Evolutionary conservation across 768 basidiomycete species (phyloP), one percentile per base, ranked within the genome.

Genomic region (Trametopsis cervina): DNA sequence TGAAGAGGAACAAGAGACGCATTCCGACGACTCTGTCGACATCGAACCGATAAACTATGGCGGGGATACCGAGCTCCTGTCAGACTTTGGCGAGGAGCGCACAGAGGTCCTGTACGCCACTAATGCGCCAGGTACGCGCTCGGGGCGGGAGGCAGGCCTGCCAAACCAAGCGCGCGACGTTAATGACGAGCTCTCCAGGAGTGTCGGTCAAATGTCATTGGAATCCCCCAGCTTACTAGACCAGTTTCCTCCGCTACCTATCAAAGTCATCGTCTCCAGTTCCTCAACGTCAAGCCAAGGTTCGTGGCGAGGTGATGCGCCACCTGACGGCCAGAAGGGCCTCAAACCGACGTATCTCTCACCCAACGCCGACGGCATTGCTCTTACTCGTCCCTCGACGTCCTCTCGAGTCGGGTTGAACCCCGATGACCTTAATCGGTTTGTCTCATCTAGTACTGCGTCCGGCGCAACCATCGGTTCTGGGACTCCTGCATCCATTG

Each of bases 361-460:
- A 35, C 15, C 51, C 52, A 5, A 47, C 50, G 15, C 46, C 50
- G 4, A 46, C 48, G 12, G 29, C 43, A 4, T 22, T 42, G n/a
- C 17, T 5, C 20, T 18, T 6, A 20, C 44, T 29, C 25, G 15
- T 48, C 3, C 45, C 47, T 11, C 50, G 49, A 6, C 47, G 29
- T 23, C 20, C 29, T 33, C 29, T 7, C 29, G 29, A 7, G 29
- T 33, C 29, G 29, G 29, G 9, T 7, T 33, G 7, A 15, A 33
- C 15, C 29, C 29, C 15, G 83, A 83, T 15, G 91, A 93, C 60
- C 72, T 93, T 39, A 89, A 86, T 58, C 85, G 93, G 21, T 90
- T 89, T 59, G 89, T 94, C 7, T 94, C 92, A 4, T 85, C 89
- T 12, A 89, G 90, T 58, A 93, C 92, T 7, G 79, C 80, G 11